A percentile compares a stretch with the other conserved stretches of the same genome.
phyloP scores from a whole-genome alignment of 768 basidiomycete genomes.

The Mrakia gelida region DNA sequence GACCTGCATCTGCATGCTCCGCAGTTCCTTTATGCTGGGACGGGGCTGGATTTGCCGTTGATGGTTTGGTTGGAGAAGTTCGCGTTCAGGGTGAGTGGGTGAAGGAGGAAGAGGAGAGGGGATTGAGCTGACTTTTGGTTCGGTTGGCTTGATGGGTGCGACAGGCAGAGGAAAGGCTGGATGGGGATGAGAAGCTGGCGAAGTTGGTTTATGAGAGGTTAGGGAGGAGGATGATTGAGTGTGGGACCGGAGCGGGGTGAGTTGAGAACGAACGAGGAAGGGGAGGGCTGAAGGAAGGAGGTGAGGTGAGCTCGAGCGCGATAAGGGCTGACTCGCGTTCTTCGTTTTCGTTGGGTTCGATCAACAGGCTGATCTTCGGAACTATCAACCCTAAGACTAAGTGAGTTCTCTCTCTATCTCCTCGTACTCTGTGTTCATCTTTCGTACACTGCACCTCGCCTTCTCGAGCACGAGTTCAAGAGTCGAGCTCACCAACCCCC shows the following conservation, averaged over 20 bases:
- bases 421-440: no score
- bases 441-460: no score
- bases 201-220: conserved; percentile 63
- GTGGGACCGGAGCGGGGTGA: conserved; percentile 68
- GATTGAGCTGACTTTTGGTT: background rate
- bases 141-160: no score
- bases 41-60: conserved; percentile 65
- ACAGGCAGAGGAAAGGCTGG: conserved; percentile 66
- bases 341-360: background rate
- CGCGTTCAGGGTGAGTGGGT: conserved; percentile 54
- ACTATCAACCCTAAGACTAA: conserved; percentile 79
- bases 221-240: conserved; percentile 60
- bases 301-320: no score
- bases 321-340: background rate
- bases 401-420: conserved; percentile 55
- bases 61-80: conserved; percentile 50
- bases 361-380: conserved; percentile 20
- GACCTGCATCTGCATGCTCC: conserved; percentile 85
- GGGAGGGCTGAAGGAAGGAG: background rate
- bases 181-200: conserved; percentile 59
- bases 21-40: conserved; percentile 83
- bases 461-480: no score
- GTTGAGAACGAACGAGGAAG: background rate
- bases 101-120: background rate
- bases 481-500: background rate